Base-by-base conservation (phyloP, 306 rosid genomes). In the Arachis hypogaea region DNA sequence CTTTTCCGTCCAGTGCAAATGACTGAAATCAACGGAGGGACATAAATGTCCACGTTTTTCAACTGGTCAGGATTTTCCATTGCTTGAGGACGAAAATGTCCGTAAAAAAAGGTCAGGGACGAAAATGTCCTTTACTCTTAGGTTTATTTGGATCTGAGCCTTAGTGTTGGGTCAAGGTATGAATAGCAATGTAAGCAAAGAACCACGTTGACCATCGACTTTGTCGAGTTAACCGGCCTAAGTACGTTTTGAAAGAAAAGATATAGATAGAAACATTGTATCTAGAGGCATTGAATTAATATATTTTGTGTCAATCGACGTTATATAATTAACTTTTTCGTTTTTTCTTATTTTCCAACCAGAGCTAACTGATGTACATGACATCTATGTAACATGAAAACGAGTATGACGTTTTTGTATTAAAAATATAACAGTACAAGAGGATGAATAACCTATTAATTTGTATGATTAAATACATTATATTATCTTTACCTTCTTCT, bases 121-220 rank as follows among this genome's bases (percentile, higher is more conserved):
- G 14, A 14, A 14, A 14, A 14, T 14, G 14, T 14, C 14, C 14
- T 14, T 14, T 14, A 14, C 14, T 14, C 14, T 14, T 14, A 14
- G 14, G 14, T 14, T 14, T 14, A 14, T 14, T 14, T 14, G 14
- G 14, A 14, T 14, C 14, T 14, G 14, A 14, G 14, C 14, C 14
- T 14, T 14, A 14, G 14, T 14, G 14, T 14, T 14, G 14, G 14
- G 14, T 14, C 14, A 14, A 14, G 14, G 14, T 14, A 14, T 14
- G 14, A 28, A 92, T 58, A 61, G 95, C 91, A 79, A 92, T 82
- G 80, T 92, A 92, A 75, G 84, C 84, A 61, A 94, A 90, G 85
- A 94, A 80, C 90, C 96, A 82, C 11, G 79, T 38, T 18, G 99
- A 88, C 85, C 83, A 89, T 73, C 81, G 76, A 69, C 69, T 88